phyloP scores from a whole-genome alignment of 2,329 filamentous ascomycete genomes.

The Magnaporthiopsis incrustans region DNA sequence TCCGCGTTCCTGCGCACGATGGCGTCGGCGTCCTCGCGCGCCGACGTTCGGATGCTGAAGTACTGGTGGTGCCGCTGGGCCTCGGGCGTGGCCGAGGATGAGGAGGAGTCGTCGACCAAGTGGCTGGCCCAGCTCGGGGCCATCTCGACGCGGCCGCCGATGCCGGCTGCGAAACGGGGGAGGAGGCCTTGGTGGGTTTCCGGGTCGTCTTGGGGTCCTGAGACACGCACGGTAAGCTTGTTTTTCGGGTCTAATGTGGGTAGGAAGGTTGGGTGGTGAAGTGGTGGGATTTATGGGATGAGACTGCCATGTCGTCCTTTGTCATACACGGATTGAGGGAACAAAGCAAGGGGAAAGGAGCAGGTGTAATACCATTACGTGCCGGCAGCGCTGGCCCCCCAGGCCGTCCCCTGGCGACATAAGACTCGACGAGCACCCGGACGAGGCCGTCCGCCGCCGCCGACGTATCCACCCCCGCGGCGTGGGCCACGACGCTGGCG shows the following conservation, averaged over 20 bases:
- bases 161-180: background rate
- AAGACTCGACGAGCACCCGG: background rate
- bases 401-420: background rate
- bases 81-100: background rate
- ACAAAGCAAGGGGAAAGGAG: background rate
- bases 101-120: background rate
- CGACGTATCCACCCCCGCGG: too few species aligned
- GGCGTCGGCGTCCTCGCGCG: slow-evolving; percentile 1
- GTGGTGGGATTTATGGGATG: background rate
- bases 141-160: background rate
- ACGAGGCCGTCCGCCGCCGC: background rate
- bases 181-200: background rate
- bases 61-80: background rate
- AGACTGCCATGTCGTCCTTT: background rate
- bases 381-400: too few species aligned
- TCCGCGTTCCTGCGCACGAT: slow-evolving; percentile 4
- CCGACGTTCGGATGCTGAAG: background rate
- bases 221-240: background rate
- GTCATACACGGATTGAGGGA: too few species aligned
- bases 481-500: background rate
- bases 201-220: background rate
- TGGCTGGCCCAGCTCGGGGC: background rate
- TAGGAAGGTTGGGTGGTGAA: background rate
- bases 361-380: background rate
- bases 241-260: background rate